These are phyloP conservation scores for Phycomyces nitens DNA, from an alignment of 192 early-diverging fungal genomes.

Conservation along the genomic window DNA sequence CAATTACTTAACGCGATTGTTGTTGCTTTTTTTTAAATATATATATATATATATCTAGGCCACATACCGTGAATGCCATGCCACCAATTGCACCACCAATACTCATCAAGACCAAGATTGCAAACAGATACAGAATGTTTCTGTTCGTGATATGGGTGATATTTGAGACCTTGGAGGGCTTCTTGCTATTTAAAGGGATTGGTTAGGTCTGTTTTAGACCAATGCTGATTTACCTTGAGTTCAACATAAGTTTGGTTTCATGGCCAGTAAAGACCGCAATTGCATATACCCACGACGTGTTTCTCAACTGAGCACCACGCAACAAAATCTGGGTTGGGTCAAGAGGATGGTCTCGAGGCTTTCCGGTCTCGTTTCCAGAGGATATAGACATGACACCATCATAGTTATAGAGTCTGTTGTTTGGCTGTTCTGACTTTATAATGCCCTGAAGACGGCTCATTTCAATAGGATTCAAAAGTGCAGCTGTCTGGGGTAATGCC, in stretches of 20 bases:
- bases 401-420: constrained; percentile 94
- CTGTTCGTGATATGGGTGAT: constrained; percentile 88
- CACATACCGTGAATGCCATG: constrained; percentile 54
- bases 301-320: constrained; percentile 88
- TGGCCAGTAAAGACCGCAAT: constrained; percentile 95
- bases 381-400: constrained; percentile 71
- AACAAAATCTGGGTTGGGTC: constrained; percentile 91
- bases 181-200: constrained; percentile 36
- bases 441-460: constrained; percentile 59
- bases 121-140: constrained; percentile 90
- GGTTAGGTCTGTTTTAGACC: no score
- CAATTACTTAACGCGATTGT: no score
- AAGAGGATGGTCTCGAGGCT: constrained; percentile 73
- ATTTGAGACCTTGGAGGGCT: constrained; percentile 89
- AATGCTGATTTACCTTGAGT: constrained; percentile 49
- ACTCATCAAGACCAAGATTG: constrained; percentile 79
- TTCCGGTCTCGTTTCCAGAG: constrained; percentile 40
- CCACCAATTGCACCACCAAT: constrained; percentile 85
- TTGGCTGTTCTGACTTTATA: constrained; percentile 93
- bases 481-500: constrained; percentile 79
- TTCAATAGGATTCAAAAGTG: constrained; percentile 65
- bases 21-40: no score
- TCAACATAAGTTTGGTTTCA: constrained; percentile 96
- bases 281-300: constrained; percentile 92
- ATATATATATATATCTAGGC: neutral